Base-by-base conservation (phyloP, 2,329 filamentous ascomycete genomes). In the Stemphylium beticola region DNA sequence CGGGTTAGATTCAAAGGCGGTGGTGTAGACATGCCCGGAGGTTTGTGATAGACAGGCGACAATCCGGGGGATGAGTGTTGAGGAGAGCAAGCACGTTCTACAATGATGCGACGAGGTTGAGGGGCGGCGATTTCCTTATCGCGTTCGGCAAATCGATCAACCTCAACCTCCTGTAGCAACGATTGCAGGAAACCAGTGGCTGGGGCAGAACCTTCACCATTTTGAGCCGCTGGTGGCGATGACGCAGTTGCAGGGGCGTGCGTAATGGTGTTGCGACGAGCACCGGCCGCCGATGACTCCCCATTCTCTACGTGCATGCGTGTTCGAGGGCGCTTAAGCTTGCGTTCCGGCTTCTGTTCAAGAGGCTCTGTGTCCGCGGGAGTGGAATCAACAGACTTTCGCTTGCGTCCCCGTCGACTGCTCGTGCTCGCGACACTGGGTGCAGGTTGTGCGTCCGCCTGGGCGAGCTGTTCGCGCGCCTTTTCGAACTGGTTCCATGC, bases 401-500 rank as follows among this genome's bases (percentile, higher is more conserved):
- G 86, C 77, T 96, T 92, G 55, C 90, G 86, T 46, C 81, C 79
- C 57, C 78, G 82, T 37, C 83, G 76, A 53, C 60, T 68, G 34
- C 54, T 63, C n/a, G 60, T 57, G 37, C 64, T 68, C 17, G 60
- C 55, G 10, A 59, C 61, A 50, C 51, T 62, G 14, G 67, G 55
- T 26, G 66, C 48, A 31, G 66, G 55, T 2, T 48, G 57, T 24
- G 53, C 63, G 9, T 66, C 66, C 14, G 60, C 47, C 44, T 72
- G 67, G 8, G 64, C 65, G n/a, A 72, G 61, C 75, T 57, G 83
- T 57, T 93, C 88, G 60, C 91, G 85, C 38, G 91, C 92, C 73
- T 88, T 90, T 64, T 97, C 93, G 59, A 98, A 88, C 17, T 90
- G 92, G 58, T 92, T 91, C 95, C 93, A 97, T 4, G 93, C 92